Percentiles rank a stretch among this genome's conserved stretches.
These are phyloP conservation scores for Xylaria multiplex DNA, from an alignment of 2,329 filamentous ascomycete genomes.

Conservation along the genomic window DNA sequence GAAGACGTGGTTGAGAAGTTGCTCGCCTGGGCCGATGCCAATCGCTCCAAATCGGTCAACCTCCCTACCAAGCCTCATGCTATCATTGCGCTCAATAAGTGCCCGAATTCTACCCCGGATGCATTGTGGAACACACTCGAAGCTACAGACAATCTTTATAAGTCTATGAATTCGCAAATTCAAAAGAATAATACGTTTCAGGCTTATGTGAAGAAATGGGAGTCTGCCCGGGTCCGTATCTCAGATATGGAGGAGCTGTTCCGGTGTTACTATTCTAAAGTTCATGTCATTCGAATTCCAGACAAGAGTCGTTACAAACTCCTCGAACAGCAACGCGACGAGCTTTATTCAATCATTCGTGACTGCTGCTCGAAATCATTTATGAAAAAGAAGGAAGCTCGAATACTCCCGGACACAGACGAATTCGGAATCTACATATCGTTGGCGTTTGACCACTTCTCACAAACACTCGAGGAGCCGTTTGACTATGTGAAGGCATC, in stretches of 20 bases:
- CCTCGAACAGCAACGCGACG: neutral
- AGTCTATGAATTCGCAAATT: conserved; percentile 8
- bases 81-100: conserved; percentile 13
- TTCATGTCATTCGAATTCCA: conserved; percentile 6
- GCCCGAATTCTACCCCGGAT: neutral
- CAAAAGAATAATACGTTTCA: conserved; percentile 13
- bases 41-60: conserved; percentile 10
- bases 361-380: neutral
- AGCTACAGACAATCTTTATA: conserved; percentile 13
- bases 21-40: conserved; percentile 5
- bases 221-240: neutral
- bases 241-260: conserved; percentile 14
- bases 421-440: conserved; percentile 3
- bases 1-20: conserved; percentile 17
- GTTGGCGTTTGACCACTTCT: conserved; percentile 17
- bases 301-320: conserved; percentile 15
- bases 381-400: neutral
- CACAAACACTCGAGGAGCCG: conserved; percentile 12
- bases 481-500: conserved; percentile 19
- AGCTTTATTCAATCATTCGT: neutral
- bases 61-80: conserved; percentile 18
- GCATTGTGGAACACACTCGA: conserved; percentile 4
- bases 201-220: conserved; percentile 8
- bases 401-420: conserved; percentile 9
- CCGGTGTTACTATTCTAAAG: conserved; percentile 4